These are phyloP conservation scores for Boletus rufocinnamomeus DNA, from an alignment of 768 basidiomycete genomes.

Conservation along the genomic window DNA sequence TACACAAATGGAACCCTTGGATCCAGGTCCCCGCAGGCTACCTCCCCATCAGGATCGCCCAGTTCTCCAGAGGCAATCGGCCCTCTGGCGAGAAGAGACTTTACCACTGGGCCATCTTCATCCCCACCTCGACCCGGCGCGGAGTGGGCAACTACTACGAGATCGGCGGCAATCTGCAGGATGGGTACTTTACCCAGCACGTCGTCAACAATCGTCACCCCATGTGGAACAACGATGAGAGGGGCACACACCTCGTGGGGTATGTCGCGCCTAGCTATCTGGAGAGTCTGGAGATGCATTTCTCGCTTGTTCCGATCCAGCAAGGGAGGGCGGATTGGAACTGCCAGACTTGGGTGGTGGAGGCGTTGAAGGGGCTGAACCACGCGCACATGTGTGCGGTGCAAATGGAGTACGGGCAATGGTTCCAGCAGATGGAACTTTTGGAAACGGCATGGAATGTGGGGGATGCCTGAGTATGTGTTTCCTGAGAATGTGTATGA, in stretches of 20 bases:
- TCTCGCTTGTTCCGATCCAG: conserved; percentile 16
- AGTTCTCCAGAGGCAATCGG: conserved; percentile 15
- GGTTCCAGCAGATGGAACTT: conserved; percentile 18
- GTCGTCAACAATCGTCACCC: conserved; percentile 17
- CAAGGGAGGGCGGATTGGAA: conserved; percentile 18
- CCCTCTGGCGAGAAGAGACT: not conserved
- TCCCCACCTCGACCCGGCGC: conserved; percentile 21
- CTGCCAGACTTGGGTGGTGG: conserved; percentile 26
- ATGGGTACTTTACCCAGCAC: conserved; percentile 19
- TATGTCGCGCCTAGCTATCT: conserved; percentile 10
- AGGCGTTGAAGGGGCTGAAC: conserved; percentile 17
- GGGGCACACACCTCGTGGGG: conserved; percentile 15
- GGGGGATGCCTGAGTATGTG: conserved; percentile 11
- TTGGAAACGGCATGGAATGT: conserved; percentile 21
- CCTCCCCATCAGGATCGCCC: conserved; percentile 20
- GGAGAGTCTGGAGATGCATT: conserved; percentile 4
- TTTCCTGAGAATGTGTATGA: too few relatives aligned
- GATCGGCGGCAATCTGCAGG: conserved; percentile 10
- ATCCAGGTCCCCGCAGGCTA: conserved; percentile 15
- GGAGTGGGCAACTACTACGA: conserved; percentile 26
- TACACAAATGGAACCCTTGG: conserved; percentile 5
- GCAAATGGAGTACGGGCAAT: conserved; percentile 15
- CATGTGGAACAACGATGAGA: conserved; percentile 20
- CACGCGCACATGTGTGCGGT: conserved; percentile 18
- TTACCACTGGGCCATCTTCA: conserved; percentile 27